Conservation (phyloP, 495 filamentous ascomycete species). For the Bryoglossum gracile region DNA sequence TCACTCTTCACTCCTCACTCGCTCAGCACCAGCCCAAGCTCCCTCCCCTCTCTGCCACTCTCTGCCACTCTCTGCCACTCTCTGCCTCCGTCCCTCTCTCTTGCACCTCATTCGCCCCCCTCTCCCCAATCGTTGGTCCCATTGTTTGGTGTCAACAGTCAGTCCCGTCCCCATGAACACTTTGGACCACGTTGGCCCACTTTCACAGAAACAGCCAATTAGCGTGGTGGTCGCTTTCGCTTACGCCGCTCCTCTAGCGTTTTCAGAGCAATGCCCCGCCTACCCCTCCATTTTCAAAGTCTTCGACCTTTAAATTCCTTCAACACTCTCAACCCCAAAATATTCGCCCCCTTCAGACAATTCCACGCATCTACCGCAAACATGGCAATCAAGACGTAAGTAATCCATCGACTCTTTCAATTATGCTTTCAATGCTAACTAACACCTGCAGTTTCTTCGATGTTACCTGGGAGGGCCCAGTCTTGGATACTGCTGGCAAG, state of each 20-base stretch:
- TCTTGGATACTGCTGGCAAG: constrained; percentile 47
- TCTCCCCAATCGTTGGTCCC: background rate
- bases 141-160: background rate
- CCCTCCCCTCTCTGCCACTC: background rate
- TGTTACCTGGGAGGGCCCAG: constrained; percentile 58
- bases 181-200: too few relatives aligned
- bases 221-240: too few relatives aligned
- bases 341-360: constrained; percentile 20
- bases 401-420: background rate
- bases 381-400: constrained; percentile 54
- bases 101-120: background rate
- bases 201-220: too few relatives aligned
- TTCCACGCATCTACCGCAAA: constrained; percentile 57
- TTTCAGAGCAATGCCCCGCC: too few relatives aligned
- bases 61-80: background rate
- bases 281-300: background rate
- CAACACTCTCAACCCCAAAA: constrained; percentile 9
- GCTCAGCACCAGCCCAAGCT: too few relatives aligned
- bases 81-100: too few relatives aligned
- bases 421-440: constrained; percentile 4
- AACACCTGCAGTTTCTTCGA: constrained; percentile 48
- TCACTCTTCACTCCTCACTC: background rate
- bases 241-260: too few relatives aligned
- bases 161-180: too few relatives aligned
- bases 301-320: too few relatives aligned